Conservation (phyloP, 2,329 filamentous ascomycete genomes). For the Xylaria sp. region DNA sequence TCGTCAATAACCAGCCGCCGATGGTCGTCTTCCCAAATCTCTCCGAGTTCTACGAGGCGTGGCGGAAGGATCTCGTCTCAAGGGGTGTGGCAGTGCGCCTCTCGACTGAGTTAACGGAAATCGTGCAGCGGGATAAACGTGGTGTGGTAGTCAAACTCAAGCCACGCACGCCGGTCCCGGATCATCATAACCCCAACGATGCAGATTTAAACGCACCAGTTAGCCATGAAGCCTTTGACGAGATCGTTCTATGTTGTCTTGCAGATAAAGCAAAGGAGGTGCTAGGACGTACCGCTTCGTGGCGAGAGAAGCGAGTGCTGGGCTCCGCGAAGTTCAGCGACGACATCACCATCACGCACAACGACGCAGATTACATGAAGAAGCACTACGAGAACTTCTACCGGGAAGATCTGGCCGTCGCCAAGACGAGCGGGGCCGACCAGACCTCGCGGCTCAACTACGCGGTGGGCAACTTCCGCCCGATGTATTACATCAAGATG, state of each 20-base stretch:
- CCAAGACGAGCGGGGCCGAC: constrained; percentile 46
- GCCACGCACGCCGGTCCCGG: constrained; percentile 50
- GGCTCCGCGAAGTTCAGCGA: constrained; percentile 76
- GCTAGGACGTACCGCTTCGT: constrained; percentile 65
- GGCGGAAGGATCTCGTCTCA: constrained; percentile 60
- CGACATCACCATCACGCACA: constrained; percentile 77
- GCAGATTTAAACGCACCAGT: constrained; percentile 49
- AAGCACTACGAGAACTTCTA: constrained; percentile 74
- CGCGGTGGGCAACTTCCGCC: constrained; percentile 55
- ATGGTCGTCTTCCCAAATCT: constrained; percentile 70
- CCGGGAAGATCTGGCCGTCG: constrained; percentile 56
- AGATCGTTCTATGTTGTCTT: constrained; percentile 72
- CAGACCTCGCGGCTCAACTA: constrained; percentile 54
- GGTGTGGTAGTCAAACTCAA: constrained; percentile 60
- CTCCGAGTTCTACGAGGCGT: constrained; percentile 63
- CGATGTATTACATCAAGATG: constrained; percentile 69
- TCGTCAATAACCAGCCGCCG: constrained; percentile 60
- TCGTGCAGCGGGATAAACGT: constrained; percentile 59
- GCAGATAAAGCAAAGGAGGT: constrained; percentile 73
- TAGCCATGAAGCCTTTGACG: constrained; percentile 70
- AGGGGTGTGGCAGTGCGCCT: constrained; percentile 63
- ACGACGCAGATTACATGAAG: constrained; percentile 71
- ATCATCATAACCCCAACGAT: constrained; percentile 48
- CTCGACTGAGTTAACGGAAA: constrained; percentile 62
- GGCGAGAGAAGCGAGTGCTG: constrained; percentile 73